Base-by-base conservation (phyloP, 2,329 filamentous ascomycete species). In the Colletotrichum sublineola region DNA sequence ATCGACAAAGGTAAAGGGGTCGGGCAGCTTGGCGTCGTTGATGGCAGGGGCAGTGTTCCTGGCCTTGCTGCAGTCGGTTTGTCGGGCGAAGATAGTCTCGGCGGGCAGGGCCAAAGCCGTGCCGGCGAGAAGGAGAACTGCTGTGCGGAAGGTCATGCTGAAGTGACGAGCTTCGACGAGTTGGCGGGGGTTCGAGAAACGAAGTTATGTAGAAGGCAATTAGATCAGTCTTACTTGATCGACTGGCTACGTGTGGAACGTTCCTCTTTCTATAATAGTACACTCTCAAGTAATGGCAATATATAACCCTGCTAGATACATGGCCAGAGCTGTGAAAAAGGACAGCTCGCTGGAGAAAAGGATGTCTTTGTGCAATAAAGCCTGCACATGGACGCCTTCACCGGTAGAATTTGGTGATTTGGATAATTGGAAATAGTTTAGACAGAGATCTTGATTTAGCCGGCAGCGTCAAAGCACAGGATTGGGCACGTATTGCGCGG, bases 1-100 rank as follows among this genome's bases (percentile, higher is more conserved):
- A 67, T 80, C 80, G 11, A 81, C 75, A 60, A 81, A 83, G 38
- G 82, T 84, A 79, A 88, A 88, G 44, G 86, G 86, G 78, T 88
- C 84, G 5, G 83, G 83, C 24, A 86, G 81, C 78, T 83, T 81
- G 72, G 79, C 77, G 38, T 76, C 75, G 78, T 78, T 79, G 69
- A 83, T 80, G 31, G 81, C 75, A 12, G 83, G 77, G 74, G 82
- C 81, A 72, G 71, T 80, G 74, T 76, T 74, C 58, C 76, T 61
- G 42, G 80, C 72, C n/a, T 79, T 76, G 57, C 64, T 56, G 78
- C 84, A 85, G 66, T 79, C 77, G 31, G 74, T 75, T 73, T 83
- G 81, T 60, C 82, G 80, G 74, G 77, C 75, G 74, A 82, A 81
- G 73, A 85, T 78, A 60, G 82, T 79, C 63, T 74, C 75, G 64